Base-by-base conservation (phyloP, 495 filamentous ascomycete species). In the Aspergillus diversus region DNA sequence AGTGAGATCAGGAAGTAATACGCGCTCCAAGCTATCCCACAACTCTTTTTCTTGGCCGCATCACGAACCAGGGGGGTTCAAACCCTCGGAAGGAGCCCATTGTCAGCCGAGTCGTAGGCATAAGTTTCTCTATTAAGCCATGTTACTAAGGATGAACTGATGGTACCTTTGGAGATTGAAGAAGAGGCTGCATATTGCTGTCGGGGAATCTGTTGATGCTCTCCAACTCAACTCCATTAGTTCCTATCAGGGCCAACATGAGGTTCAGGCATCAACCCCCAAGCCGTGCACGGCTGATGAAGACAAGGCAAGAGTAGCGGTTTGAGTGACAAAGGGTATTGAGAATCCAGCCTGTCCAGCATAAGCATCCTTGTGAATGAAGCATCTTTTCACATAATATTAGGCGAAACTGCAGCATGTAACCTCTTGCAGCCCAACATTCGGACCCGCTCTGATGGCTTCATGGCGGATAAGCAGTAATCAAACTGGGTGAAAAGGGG, bases 221-320 rank as follows among this genome's bases (percentile, higher is more conserved):
- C 21, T 27, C 11, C 47, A 50, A 17, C 47, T 17, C 27, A 5
- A 17, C 47, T 17, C 27, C 16, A 31, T 50, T 17, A 50, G n/a
- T n/a, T 9, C 47, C 27, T 50, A 50, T 50, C 47, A 50, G 16
- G 27, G 16, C 16, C n/a, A 43, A 11, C 16, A 33, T 34, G 27
- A 12, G 33, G 21, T 51, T 60, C 58, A 60, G 58, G 58, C 58
- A 60, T 60, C 58, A 60, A 60, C 31, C 33, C 12, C 42, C 57
- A 15, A 31, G 16, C 16, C 48, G 33, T 17, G 47, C 31, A 39
- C 39, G 42, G 32, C 33, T 37, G 13, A 43, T 35, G 48, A 49
- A 42, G 27, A 27, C 21, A 27, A 27, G 21, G 21, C 21, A 27
- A 27, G 21, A 27, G 21, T 27, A 2, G 21, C 2, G 21, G 21